These are phyloP conservation scores for Cladophialophora chaetospira DNA, from an alignment of 2,329 filamentous ascomycete genomes.

Conservation along the genomic window DNA sequence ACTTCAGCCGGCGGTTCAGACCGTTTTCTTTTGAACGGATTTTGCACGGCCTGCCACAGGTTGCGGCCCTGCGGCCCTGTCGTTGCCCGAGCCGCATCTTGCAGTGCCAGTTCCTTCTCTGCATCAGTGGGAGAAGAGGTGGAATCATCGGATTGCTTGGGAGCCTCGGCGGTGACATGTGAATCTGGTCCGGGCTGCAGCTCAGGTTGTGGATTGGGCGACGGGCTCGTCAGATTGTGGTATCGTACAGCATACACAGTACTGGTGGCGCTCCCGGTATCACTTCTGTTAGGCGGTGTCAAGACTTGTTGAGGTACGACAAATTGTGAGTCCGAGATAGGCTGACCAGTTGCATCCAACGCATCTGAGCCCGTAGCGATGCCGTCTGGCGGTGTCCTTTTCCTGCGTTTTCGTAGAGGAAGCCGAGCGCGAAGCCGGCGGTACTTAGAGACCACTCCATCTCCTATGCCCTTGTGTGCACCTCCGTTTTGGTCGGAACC, in stretches of 20 bases:
- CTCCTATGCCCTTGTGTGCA: conserved; percentile 13
- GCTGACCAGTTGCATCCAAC: conserved; percentile 31
- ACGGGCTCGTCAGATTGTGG: conserved; percentile 55
- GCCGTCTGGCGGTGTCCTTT: conserved; percentile 20
- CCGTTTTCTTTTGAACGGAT: conserved; percentile 61
- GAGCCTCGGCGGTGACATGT: not conserved
- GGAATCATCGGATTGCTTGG: conserved; percentile 15
- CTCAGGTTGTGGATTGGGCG: conserved; percentile 35
- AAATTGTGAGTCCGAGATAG: conserved; percentile 44
- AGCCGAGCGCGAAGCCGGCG: conserved; percentile 19
- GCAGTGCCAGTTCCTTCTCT: conserved; percentile 27
- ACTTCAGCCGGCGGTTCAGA: conserved; percentile 62
- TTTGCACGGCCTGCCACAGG: conserved; percentile 55
- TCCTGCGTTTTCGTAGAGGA: conserved; percentile 24
- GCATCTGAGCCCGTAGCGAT: conserved; percentile 25
- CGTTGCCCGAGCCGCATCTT: conserved; percentile 32
- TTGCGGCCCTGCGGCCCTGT: conserved; percentile 36
- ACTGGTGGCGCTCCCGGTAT: conserved; percentile 64
- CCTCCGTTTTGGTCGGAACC: conserved; percentile 14
- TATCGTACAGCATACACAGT: conserved; percentile 67
- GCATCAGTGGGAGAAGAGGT: conserved; percentile 12
- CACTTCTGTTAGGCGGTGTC: conserved; percentile 61
- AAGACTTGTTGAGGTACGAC: conserved; percentile 38
- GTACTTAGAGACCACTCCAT: conserved; percentile 15
- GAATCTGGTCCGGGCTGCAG: not conserved